phyloP scores from a whole-genome alignment of 2,329 filamentous ascomycete genomes.

The Cladosporium sp. region DNA sequence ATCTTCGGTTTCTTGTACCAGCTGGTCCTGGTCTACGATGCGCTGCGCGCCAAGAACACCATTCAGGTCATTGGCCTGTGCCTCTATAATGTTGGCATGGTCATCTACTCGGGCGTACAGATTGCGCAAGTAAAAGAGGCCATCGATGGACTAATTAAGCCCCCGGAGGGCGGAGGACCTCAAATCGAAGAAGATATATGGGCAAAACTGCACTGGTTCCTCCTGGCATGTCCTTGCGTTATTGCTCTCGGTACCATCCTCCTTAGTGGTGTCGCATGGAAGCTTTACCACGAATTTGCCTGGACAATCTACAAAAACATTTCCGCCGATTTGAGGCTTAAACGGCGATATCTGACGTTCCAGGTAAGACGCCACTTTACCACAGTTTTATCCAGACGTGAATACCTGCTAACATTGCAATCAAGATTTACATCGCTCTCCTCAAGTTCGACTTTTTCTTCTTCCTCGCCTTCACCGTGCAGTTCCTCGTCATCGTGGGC shows the following conservation, averaged over 20 bases:
- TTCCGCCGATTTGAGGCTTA: conserved; percentile 94
- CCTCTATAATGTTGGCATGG: conserved; percentile 84
- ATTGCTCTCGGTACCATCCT: conserved; percentile 73
- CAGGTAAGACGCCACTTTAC: conserved; percentile 64
- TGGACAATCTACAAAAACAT: conserved; percentile 99
- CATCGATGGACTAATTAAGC: conserved; percentile 54
- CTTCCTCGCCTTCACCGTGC: conserved; percentile 97
- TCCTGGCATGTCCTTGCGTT: conserved; percentile 83
- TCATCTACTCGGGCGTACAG: conserved; percentile 92
- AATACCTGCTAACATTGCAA: conserved; percentile 20
- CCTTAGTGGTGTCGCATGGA: conserved; percentile 82
- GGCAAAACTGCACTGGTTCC: conserved; percentile 68
- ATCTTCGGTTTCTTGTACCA: conserved; percentile 97
- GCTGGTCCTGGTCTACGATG: conserved; percentile 87
- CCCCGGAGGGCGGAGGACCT: conserved; percentile 28
- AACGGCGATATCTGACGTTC: conserved; percentile 92
- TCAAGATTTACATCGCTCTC: conserved; percentile 93
- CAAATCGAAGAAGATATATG: conserved; percentile 63
- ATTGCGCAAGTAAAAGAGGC: conserved; percentile 85
- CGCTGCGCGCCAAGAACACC: conserved; percentile 90
- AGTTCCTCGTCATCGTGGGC: conserved; percentile 95
- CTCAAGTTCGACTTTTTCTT: conserved; percentile 99
- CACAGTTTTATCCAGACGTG: background rate
- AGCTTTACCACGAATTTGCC: conserved; percentile 96
- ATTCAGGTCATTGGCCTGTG: conserved; percentile 97